Conservation (phyloP, 2,329 filamentous ascomycete species). For the Phialocephala sp. region DNA sequence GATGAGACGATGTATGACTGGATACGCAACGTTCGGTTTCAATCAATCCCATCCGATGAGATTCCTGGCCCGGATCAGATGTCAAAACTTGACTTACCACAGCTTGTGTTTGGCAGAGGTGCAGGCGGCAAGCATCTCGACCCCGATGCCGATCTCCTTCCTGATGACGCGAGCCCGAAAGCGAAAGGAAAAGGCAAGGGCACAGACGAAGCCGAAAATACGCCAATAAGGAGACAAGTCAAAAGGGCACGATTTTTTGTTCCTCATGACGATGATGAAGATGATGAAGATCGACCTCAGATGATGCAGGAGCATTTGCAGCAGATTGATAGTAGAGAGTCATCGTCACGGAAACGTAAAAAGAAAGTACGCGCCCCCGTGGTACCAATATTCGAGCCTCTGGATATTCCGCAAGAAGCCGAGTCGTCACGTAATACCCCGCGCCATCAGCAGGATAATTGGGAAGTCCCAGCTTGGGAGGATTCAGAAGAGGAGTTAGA, state of each 20-base stretch:
- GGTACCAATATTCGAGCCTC: background rate
- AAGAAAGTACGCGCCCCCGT: too few species aligned
- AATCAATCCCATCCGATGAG: conserved; percentile 37
- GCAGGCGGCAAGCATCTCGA: conserved; percentile 19
- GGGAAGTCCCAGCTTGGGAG: background rate
- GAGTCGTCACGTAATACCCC: background rate
- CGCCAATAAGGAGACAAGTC: background rate
- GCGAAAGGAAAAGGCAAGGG: conserved; percentile 14
- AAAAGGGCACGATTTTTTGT: background rate
- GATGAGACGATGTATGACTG: conserved; percentile 63
- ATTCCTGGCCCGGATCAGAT: conserved; percentile 52
- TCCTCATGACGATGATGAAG: background rate
- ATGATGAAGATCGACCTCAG: background rate
- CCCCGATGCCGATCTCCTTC: conserved; percentile 37
- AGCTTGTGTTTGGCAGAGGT: conserved; percentile 54
- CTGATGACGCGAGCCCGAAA: conserved; percentile 23
- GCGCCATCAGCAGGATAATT: background rate
- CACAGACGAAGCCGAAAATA: background rate
- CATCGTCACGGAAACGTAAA: too few species aligned
- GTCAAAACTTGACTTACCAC: conserved; percentile 51
- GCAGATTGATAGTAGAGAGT: too few species aligned
- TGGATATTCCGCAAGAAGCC: conserved; percentile 1
- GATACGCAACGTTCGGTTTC: conserved; percentile 59
- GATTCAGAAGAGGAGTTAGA: conserved; percentile 2
- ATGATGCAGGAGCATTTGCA: too few species aligned